phyloP scores from a whole-genome alignment of 1,139 yeast genomes.

The Diutina scorzettiae region DNA sequence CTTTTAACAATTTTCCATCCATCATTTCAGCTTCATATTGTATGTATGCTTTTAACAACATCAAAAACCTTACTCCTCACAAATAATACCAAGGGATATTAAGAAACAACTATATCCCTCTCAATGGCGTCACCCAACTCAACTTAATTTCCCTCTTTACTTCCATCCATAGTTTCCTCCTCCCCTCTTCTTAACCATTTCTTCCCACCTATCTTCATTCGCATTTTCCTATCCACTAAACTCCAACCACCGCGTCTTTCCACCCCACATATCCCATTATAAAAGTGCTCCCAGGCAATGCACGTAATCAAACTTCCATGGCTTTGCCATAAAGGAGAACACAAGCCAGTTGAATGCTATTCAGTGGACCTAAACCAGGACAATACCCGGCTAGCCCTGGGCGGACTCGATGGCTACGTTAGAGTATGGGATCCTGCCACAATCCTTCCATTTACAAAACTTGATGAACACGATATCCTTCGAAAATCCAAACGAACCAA shows the following conservation, averaged over 20 bases:
- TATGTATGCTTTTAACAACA: no score
- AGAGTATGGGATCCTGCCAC: conserved; percentile 59
- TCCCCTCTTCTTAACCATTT: no score
- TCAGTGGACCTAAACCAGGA: conserved; percentile 73
- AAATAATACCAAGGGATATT: no score
- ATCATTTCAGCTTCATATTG: no score
- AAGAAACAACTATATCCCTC: no score
- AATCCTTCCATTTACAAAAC: neutral
- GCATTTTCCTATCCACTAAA: neutral
- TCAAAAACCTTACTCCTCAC: no score
- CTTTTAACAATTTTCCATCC: no score
- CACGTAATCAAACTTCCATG: conserved; percentile 74
- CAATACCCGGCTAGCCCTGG: conserved; percentile 80
- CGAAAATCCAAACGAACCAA: conserved; percentile 7
- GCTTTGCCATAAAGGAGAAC: conserved; percentile 70
- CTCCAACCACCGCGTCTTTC: neutral
- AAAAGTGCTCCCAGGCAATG: no score
- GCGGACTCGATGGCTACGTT: conserved; percentile 91
- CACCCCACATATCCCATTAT: no score
- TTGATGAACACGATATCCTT: neutral
- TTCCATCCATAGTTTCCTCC: no score
- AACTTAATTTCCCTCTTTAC: no score
- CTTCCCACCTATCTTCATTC: neutral
- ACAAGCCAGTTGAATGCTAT: conserved; percentile 72
- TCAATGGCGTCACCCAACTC: no score